Conservation (phyloP, 179 eudicot genomes). For the Sideroxylon spinosum region DNA sequence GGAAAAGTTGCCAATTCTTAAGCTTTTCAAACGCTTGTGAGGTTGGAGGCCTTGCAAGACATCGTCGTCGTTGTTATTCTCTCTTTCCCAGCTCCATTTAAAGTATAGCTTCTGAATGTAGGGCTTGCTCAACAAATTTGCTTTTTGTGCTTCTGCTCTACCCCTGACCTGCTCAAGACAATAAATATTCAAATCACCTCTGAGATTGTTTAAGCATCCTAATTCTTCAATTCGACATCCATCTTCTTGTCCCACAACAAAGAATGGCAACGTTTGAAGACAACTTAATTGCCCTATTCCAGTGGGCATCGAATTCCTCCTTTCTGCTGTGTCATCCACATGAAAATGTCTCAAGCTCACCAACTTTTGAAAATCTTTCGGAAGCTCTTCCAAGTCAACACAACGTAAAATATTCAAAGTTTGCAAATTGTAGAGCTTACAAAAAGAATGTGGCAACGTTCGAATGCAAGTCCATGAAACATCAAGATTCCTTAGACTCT, state of each 20-base stretch:
- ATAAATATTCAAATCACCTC: conserved; percentile 10
- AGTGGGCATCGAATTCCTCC: neutral
- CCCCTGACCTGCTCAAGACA: conserved; percentile 14
- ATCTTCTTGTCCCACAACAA: conserved; percentile 19
- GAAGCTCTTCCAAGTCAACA: neutral
- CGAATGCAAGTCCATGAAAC: neutral
- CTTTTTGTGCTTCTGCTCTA: conserved; percentile 16
- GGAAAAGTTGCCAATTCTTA: neutral
- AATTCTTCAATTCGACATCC: conserved; percentile 18
- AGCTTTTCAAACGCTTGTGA: neutral
- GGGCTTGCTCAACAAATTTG: conserved; percentile 4
- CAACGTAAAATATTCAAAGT: conserved; percentile 6
- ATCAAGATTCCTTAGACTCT: conserved; percentile 12
- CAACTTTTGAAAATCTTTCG: neutral
- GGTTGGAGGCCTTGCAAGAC: neutral
- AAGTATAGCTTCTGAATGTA: conserved; percentile 7
- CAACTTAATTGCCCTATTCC: neutral
- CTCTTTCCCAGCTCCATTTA: neutral
- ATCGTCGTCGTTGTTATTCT: neutral
- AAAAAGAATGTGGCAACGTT: conserved; percentile 9
- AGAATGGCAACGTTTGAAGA: conserved; percentile 18
- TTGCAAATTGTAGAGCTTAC: conserved; percentile 19
- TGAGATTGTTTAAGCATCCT: conserved; percentile 13
- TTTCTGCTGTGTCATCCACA: neutral
- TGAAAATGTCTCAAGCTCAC: conserved; percentile 16